These are phyloP conservation scores for Xylariomycetidae sp. DNA, from an alignment of 2,329 filamentous ascomycete species.

Conservation along the genomic window DNA sequence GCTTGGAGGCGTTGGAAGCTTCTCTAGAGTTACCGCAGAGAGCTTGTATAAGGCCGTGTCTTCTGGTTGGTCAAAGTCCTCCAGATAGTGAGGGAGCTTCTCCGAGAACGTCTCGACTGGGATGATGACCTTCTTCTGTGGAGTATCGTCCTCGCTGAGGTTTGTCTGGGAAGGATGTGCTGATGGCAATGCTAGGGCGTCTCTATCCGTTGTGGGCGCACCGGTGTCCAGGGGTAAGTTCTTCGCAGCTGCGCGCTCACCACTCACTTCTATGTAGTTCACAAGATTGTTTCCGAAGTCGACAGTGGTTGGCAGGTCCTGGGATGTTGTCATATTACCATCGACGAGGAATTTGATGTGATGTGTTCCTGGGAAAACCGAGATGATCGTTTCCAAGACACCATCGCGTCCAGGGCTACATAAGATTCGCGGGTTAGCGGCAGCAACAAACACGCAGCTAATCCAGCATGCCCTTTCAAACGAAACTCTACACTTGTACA, in stretches of 20 bases:
- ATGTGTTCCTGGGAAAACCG: constrained; percentile 87
- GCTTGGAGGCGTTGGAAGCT: constrained; percentile 76
- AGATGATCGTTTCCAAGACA: constrained; percentile 71
- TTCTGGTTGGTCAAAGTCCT: constrained; percentile 82
- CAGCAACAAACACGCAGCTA: constrained; percentile 7
- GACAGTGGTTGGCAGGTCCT: constrained; percentile 85
- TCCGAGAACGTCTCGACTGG: constrained; percentile 61
- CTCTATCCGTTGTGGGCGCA: constrained; percentile 23
- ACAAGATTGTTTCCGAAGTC: constrained; percentile 97
- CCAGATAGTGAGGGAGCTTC: constrained; percentile 76
- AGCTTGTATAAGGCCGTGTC: constrained; percentile 70
- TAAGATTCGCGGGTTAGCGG: constrained; percentile 6
- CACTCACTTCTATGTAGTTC: constrained; percentile 93
- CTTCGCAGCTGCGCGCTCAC: constrained; percentile 33
- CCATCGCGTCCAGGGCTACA: constrained; percentile 52
- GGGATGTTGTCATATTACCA: constrained; percentile 85
- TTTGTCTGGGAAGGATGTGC: constrained; percentile 27
- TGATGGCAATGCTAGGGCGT: too few species aligned
- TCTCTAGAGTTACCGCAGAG: constrained; percentile 69
- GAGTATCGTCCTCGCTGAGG: constrained; percentile 37
- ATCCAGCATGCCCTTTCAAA: constrained; percentile 1
- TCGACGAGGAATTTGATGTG: constrained; percentile 96
- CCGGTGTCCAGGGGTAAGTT: constrained; percentile 24
- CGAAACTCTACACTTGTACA: too few species aligned
- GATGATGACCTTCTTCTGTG: constrained; percentile 51